A percentile compares a stretch with the other conserved stretches of the same genome.
phyloP scores from a whole-genome alignment of 2,329 filamentous ascomycete genomes.

The Diplodia sapinea region DNA sequence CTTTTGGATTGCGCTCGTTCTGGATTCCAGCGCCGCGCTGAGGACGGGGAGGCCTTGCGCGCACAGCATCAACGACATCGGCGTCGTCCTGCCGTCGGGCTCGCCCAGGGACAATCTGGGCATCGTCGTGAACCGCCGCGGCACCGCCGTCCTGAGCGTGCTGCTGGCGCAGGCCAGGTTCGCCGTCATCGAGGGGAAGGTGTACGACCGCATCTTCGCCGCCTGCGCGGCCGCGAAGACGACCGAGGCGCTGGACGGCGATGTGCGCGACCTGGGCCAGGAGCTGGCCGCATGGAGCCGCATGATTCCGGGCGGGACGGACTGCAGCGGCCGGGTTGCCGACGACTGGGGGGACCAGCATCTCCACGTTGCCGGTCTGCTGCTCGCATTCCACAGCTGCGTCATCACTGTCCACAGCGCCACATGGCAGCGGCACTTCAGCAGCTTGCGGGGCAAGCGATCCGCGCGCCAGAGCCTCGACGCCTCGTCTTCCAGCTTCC shows the following conservation, averaged over 20 bases:
- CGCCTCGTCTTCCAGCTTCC: background rate
- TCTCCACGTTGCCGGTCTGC: background rate
- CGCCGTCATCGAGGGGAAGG: background rate
- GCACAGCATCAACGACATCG: slow-evolving; percentile 18
- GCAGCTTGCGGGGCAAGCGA: background rate
- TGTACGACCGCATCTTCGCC: slow-evolving; percentile 9
- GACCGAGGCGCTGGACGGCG: background rate
- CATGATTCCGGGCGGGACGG: background rate
- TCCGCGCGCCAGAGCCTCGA: background rate
- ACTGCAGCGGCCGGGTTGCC: background rate
- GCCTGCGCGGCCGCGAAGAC: background rate
- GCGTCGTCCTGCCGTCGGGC: background rate
- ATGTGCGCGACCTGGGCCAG: background rate
- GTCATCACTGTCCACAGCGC: slow-evolving; percentile 8
- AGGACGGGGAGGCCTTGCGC: slow-evolving; percentile 11
- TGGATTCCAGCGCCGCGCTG: slow-evolving; percentile 6
- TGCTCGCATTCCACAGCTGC: slow-evolving; percentile 14
- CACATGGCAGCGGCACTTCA: slow-evolving; percentile 21
- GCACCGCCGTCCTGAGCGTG: background rate
- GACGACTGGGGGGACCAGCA: background rate
- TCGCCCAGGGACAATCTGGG: slow-evolving; percentile 11
- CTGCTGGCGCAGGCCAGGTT: background rate
- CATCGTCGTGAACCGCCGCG: background rate
- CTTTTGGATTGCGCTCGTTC: slow-evolving; percentile 14
- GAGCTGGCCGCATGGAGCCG: slow-evolving; percentile 9